Percentiles rank a stretch among this genome's conserved stretches.
Conservation (phyloP, 495 filamentous ascomycete species). For the Aspergillus steynii region DNA sequence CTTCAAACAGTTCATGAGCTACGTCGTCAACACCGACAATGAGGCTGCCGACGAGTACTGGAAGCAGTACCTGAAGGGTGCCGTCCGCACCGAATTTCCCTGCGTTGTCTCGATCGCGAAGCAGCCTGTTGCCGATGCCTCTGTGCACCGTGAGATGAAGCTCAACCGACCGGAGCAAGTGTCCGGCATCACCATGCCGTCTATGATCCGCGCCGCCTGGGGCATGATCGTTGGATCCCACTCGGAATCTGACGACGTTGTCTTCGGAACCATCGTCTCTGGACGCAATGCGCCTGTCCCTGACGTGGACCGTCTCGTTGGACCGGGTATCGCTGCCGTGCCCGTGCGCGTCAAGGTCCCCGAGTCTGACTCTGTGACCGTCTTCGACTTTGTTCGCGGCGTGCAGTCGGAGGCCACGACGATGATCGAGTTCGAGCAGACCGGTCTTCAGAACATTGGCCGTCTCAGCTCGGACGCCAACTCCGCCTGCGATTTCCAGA, state of each 20-base stretch:
- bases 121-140: slow-evolving; percentile 4
- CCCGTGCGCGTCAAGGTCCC: slow-evolving; percentile 32
- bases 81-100: slow-evolving; percentile 48
- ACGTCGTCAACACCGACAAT: slow-evolving; percentile 21
- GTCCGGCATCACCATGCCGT: slow-evolving; percentile 42
- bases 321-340: slow-evolving; percentile 39
- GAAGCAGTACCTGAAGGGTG: slow-evolving; percentile 39
- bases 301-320: slow-evolving; percentile 14
- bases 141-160: neutral
- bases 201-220: slow-evolving; percentile 55
- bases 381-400: slow-evolving; percentile 36
- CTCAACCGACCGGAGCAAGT: neutral
- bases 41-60: slow-evolving; percentile 29
- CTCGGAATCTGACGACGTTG: slow-evolving; percentile 35
- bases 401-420: slow-evolving; percentile 35
- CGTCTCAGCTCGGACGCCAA: slow-evolving; percentile 50
- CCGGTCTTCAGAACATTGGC: slow-evolving; percentile 55
- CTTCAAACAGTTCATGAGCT: slow-evolving; percentile 29
- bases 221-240: slow-evolving; percentile 43
- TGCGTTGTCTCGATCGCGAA: slow-evolving; percentile 8
- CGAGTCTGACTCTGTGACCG: slow-evolving; percentile 16
- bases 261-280: slow-evolving; percentile 29
- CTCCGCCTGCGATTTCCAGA: slow-evolving; percentile 56
- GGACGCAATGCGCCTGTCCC: slow-evolving; percentile 20
- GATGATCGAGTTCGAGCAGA: slow-evolving; percentile 48